A percentile compares a stretch with the other conserved stretches of the same genome.
Evolutionary conservation across 2,329 filamentous ascomycete genomes (phyloP).

Genomic region (Verticillium dahliae): DNA sequence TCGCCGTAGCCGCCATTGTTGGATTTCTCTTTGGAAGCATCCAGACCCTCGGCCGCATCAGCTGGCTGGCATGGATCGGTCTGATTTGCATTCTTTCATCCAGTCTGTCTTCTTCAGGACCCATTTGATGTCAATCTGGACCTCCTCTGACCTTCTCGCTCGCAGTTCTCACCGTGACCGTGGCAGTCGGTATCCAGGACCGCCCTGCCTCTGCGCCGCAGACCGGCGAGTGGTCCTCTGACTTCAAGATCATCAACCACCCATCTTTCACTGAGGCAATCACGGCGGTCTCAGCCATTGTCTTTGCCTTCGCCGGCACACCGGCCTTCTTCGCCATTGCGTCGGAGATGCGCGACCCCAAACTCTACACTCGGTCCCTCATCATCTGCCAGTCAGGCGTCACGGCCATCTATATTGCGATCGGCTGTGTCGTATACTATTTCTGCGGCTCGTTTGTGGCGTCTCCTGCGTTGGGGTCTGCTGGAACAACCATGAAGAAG

Average conservation of each 20-base stretch:
- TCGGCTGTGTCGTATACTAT: constrained; percentile 34
- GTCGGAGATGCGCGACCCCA: constrained; percentile 26
- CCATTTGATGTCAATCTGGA: neutral
- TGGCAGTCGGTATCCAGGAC: constrained; percentile 22
- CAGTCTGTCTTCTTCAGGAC: constrained; percentile 10
- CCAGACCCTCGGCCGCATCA: constrained; percentile 22
- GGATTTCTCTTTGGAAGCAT: constrained; percentile 24
- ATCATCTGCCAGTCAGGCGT: constrained; percentile 19
- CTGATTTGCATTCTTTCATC: constrained; percentile 19
- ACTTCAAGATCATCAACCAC: constrained; percentile 47
- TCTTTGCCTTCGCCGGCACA: constrained; percentile 31
- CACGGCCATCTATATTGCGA: constrained; percentile 22
- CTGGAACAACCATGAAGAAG: constrained; percentile 33
- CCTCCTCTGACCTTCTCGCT: neutral
- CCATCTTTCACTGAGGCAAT: constrained; percentile 45
- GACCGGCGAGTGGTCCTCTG: constrained; percentile 15
- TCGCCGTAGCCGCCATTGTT: constrained; percentile 24
- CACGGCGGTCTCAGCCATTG: constrained; percentile 21
- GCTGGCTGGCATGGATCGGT: constrained; percentile 25
- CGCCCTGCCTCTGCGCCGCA: constrained; percentile 17
- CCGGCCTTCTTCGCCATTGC: constrained; percentile 26
- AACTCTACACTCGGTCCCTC: constrained; percentile 20
- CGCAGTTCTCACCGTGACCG: constrained; percentile 17
- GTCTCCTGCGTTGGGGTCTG: constrained; percentile 39
- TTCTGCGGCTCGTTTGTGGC: constrained; percentile 38